Base-by-base conservation (phyloP, 805 yeast species). In the Wickerhamiella azyma region DNA sequence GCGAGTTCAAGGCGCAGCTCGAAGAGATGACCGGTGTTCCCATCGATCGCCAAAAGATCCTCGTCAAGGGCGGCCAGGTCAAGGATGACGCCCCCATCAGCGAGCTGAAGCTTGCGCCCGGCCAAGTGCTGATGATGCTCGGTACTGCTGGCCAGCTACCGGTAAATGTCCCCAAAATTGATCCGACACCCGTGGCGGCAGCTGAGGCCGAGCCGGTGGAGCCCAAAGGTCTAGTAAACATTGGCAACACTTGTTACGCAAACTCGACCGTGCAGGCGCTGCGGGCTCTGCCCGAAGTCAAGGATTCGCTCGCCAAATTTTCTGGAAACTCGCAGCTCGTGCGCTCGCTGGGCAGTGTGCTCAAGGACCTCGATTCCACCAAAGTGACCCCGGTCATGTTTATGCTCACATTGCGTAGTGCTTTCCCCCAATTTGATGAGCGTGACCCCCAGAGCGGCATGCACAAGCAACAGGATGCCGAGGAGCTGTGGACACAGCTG, bases 391-490 rank as follows among this genome's bases (percentile, higher is more conserved):
- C 97, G 16, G 62, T 76, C 38, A 67, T 76, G 37, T 74, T 89
- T 49, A 66, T 92, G 50, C 68, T 46, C 47, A 48, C 56, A 21
- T 53, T 66, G 42, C 77, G 96, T 60, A 66, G 69, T 41, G 66
- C 68, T 14, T 82, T 76, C 59, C 96, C 97, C 1, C 97, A 92
- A 64, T 92, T 92, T 64, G 83, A 81, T 37, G 96, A 89, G 60
- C 75, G 77, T 50, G 63, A 58, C 41, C 67, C 69, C 43, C 65
- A 68, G 37, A 35, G 36, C 3, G 96, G 96, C 1, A 66, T 72
- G 47, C 82, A 74, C 59, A 86, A 85, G 63, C 98, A 92, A 66
- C 99, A 92, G 66, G 99, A 92, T 67, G 98, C 98, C 0, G 99
- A 92, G 66, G 99, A 92, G 62, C 82, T 89, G 14, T 86, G 77